phyloP scores from a whole-genome alignment of 1,139 yeast species.

The Hemisphaericaspora subhashii region DNA sequence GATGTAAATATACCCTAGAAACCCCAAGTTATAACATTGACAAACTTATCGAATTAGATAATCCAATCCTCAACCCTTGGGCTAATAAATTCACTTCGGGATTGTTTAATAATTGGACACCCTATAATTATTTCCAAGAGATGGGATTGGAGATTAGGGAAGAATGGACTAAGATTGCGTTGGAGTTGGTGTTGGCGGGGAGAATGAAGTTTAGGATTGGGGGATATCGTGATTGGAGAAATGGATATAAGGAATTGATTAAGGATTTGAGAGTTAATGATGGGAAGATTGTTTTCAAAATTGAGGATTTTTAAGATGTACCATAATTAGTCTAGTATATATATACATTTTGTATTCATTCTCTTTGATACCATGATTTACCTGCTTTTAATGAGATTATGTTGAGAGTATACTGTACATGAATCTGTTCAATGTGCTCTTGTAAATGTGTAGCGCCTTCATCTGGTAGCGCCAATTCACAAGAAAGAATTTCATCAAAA shows the following conservation, averaged over 20 bases:
- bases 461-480: too few relatives aligned
- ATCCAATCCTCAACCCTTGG: constrained; percentile 33
- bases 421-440: too few relatives aligned
- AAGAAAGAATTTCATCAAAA: too few relatives aligned
- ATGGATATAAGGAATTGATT: constrained; percentile 28
- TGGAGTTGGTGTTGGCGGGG: constrained; percentile 25
- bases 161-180: constrained; percentile 38
- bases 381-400: too few relatives aligned
- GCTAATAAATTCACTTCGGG: constrained; percentile 32
- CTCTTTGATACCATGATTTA: too few relatives aligned
- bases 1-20: constrained; percentile 32
- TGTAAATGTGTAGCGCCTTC: too few relatives aligned
- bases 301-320: constrained; percentile 41
- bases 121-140: constrained; percentile 41
- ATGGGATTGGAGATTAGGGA: constrained; percentile 25
- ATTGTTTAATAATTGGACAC: constrained; percentile 31
- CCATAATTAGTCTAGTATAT: too few relatives aligned
- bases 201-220: constrained; percentile 35
- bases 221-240: constrained; percentile 40
- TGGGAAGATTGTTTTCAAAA: constrained; percentile 34
- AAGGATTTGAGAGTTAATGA: constrained; percentile 30
- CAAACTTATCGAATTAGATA: constrained; percentile 23
- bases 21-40: constrained; percentile 40
- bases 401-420: too few relatives aligned
- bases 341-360: background rate